Base-by-base conservation (phyloP, 129 eudicot genomes). In the Pseudognaphalium luteoalbum region DNA sequence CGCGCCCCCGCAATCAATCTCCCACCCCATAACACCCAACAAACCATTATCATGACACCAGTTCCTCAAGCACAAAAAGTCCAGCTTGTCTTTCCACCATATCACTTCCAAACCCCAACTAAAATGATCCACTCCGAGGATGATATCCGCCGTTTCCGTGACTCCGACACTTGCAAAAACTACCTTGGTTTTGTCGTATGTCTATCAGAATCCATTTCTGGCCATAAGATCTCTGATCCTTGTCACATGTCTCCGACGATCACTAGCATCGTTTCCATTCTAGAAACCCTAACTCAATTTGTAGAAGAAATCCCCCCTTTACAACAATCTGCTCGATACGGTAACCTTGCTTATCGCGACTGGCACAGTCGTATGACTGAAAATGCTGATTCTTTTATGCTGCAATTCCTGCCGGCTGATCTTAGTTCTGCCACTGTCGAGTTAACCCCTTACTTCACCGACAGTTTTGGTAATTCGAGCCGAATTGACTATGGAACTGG, bases 401-500 rank as follows among this genome's bases (percentile, higher is more conserved):
- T 69, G 30, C 78, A 60, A 22, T 64, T 93, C 4, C 87, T 93
- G 17, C 89, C 89, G 2, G 77, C 78, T 0, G 84, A 91, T 9
- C 72, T 88, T 3, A 47, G 25, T 3, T 76, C 80, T 6, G 96
- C 96, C 4, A 52, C 81, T 1, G 86, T 91, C 8, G 98, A 93
- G 76, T 63, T 93, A 5, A 86, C 75, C 33, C 96, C 97, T 30
- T 93, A 93, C 68, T 93, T 93, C 50, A 84, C 87, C 0, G 98
- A 93, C 81, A 87, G 97, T 74, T 93, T 93, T 57, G 98, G 98
- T 74, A 93, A 93, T 75, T 71, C 85, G 60, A 83, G 80, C 61
- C 87, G 98, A 8, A 91, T 93, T 0, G 98, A 93, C 60, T 93
- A 93, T 56, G 98, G 98, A 6, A 94, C 98, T 19, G 98, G 98